Evolutionary conservation across 2,329 filamentous ascomycete genomes (phyloP).

Genomic region (Aplosporella prunicola): DNA sequence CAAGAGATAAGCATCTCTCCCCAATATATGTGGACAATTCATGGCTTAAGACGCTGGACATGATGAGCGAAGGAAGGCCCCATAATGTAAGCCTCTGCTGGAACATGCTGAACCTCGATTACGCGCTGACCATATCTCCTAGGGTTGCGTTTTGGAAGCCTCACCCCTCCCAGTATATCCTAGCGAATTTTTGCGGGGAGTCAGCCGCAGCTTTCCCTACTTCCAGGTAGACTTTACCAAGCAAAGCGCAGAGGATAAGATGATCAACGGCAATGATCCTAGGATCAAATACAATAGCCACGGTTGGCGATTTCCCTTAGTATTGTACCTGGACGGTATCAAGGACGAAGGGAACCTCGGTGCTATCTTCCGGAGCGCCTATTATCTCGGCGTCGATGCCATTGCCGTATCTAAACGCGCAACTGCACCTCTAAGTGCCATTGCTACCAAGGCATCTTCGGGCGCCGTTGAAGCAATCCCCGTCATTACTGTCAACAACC

Average conservation of each 20-base stretch:
- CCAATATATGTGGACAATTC: too few relatives aligned
- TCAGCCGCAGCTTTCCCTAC: not conserved
- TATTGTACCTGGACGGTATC: conserved; percentile 67
- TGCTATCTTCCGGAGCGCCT: conserved; percentile 76
- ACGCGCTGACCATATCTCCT: conserved; percentile 9
- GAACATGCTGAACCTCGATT: not conserved
- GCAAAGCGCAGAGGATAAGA: conserved; percentile 65
- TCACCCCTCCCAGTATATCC: conserved; percentile 57
- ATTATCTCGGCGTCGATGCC: conserved; percentile 83
- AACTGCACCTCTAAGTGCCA: conserved; percentile 62
- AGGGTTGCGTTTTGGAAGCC: conserved; percentile 73
- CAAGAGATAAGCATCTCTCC: too few relatives aligned
- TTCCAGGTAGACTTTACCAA: conserved; percentile 40
- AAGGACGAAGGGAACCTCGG: conserved; percentile 81
- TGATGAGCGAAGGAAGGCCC: conserved; percentile 70
- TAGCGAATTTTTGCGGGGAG: not conserved
- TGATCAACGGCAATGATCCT: conserved; percentile 58
- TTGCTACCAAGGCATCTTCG: conserved; percentile 77
- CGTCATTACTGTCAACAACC: conserved; percentile 59
- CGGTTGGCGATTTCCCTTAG: conserved; percentile 52
- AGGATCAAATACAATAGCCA: conserved; percentile 39
- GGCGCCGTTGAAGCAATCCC: conserved; percentile 76
- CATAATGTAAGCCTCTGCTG: conserved; percentile 52
- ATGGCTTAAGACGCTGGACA: too few relatives aligned
- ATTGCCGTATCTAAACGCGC: conserved; percentile 64